Percentiles rank a stretch among this genome's conserved stretches.
Conservation (phyloP, 192 early-diverging fungal genomes). For the Entomortierella chlamydospora region DNA sequence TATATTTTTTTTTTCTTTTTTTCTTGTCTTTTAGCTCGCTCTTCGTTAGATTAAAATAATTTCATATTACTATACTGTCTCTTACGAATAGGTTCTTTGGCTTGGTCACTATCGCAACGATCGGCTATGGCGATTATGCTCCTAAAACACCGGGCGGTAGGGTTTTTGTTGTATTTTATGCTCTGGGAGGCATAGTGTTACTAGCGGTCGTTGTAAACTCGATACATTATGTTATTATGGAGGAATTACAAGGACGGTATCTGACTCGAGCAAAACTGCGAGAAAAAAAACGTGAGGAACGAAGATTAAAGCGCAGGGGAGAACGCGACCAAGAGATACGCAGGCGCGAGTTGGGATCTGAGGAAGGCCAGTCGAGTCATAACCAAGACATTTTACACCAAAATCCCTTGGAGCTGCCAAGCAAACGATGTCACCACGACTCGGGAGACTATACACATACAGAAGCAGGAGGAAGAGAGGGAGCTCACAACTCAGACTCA, state of each 20-base stretch:
- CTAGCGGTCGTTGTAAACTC: conserved; percentile 31
- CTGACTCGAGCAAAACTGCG: conserved; percentile 18
- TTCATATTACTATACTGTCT: background rate
- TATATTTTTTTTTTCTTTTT: no score
- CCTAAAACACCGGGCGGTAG: conserved; percentile 20
- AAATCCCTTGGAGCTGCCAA: no score
- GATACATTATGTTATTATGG: conserved; percentile 44
- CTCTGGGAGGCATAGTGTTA: conserved; percentile 34
- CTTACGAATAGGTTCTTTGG: conserved; percentile 24
- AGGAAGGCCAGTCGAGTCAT: no score
- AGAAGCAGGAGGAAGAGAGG: no score
- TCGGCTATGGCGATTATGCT: conserved; percentile 30
- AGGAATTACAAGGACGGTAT: conserved; percentile 30
- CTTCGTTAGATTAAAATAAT: background rate
- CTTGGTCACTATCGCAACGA: conserved; percentile 38
- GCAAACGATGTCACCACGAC: no score
- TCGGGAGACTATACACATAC: no score
- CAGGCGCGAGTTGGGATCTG: no score
- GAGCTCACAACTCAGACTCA: no score
- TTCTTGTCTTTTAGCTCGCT: no score
- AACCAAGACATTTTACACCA: no score
- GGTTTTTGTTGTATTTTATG: conserved; percentile 35
- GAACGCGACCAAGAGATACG: no score
- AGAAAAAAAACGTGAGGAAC: conserved; percentile 19
- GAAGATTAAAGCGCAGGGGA: conserved; percentile 5